Base-by-base conservation (phyloP, 805 yeast genomes). In the Candida coleopterorum region DNA sequence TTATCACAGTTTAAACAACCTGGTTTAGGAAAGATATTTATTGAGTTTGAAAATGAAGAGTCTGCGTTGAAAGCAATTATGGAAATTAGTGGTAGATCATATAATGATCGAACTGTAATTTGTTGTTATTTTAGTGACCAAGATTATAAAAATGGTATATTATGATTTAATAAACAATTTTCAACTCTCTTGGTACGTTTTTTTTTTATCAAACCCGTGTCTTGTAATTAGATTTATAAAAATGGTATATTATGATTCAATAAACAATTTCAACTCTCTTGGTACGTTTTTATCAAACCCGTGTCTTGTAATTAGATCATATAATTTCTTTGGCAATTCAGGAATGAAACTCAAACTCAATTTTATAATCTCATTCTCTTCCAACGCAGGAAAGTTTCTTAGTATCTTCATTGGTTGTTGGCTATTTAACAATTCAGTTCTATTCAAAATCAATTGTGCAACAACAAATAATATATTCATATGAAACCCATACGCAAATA, bases 401-500 rank as follows among this genome's bases (percentile, higher is more conserved):
- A 88, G 58, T 14, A 84, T 55, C 29, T 77, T 68, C 86, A 87
- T 87, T 9, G 96, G 96, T 44, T 72, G 81, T 18, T 55, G 58
- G 7, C 81, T 69, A 11, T 61, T 62, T 38, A 89, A 56, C n/a
- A 88, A 61, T 21, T 70, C 60, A 8, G 78, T 72, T 39, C 96
- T 65, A 41, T 83, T 79, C 28, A 81, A 64, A 4, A 85, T 77
- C 16, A 88, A 61, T 53, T 85, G 95, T 2, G 96, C 90, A 7
- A 87, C 85, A 3, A 88, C 77, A 46, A 87, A 83, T 25, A 89
- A 64, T 20, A 89, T 74, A 58, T 89, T 88, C 79, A 87, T 72
- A 51, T 89, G 96, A 14, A 84, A 77, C 0, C 97, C 97, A 50
- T 85, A 88, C 3, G 96, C 95, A 58, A 88, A 83, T 48, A 87